Conservation (phyloP, 2,329 filamentous ascomycete genomes). For the Pseudocercospora pini-densiflorae region DNA sequence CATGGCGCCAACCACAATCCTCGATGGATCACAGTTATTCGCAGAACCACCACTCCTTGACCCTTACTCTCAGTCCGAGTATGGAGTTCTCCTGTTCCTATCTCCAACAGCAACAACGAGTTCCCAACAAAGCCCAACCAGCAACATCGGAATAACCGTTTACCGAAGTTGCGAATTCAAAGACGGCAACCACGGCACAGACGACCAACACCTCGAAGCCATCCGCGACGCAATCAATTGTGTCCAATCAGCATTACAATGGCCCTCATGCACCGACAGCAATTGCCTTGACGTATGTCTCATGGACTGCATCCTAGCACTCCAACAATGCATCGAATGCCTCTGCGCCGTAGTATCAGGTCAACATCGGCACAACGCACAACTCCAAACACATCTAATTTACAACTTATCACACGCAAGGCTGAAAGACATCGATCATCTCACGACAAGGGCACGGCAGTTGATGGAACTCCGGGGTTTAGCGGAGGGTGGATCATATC, state of each 20-base stretch:
- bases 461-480: not conserved
- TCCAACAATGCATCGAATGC: constrained; percentile 9
- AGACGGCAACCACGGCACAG: not conserved
- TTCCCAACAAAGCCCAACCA: not conserved
- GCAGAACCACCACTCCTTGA: not conserved
- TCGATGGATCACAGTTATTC: not conserved
- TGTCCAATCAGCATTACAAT: not conserved
- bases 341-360: not conserved
- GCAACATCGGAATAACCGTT: not conserved
- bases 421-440: not conserved
- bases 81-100: not conserved
- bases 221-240: constrained; percentile 1
- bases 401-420: not conserved
- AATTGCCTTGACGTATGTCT: not conserved
- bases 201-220: constrained; percentile 6
- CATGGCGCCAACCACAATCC: not conserved
- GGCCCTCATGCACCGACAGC: not conserved
- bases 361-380: not conserved
- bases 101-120: not conserved
- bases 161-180: constrained; percentile 5
- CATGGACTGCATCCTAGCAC: constrained; percentile 5
- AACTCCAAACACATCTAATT: not conserved
- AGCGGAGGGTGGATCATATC: not conserved
- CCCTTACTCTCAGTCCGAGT: not conserved
- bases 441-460: not conserved